Evolutionary conservation across 768 basidiomycete genomes (phyloP), one percentile per base, ranked within the genome.

Genomic region (Amanita inopinata): DNA sequence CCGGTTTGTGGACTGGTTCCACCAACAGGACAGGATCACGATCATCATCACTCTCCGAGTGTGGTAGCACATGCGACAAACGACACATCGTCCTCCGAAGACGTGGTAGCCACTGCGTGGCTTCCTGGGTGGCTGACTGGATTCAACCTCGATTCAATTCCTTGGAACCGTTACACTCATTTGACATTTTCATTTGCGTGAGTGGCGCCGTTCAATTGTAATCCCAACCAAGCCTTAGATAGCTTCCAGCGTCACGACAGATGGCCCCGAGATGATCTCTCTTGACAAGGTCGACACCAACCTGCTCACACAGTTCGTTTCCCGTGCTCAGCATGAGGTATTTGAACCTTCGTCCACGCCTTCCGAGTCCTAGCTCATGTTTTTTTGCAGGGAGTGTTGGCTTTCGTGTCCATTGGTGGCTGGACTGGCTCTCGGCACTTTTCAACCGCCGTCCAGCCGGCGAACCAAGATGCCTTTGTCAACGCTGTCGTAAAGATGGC

Each of bases 351-450:
- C 5, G 9, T n/a, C 31, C 12, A 19, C 0, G 20, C 22, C 22
- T 10, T 7, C 14, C 2, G 11, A 4, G n/a, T 4, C 5, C 12
- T 38, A 10, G 12, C 31, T 46, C 7, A 38, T 7, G 20, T 4
- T 4, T 11, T 10, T 17, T 30, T 19, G 1, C 40, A 84, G 81
- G 52, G 57, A 47, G 78, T 83, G 8, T 62, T 66, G 35, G 75
- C 83, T 0, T 55, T 70, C 8, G 46, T 83, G 20, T 73, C 77
- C 0, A 63, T 89, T 12, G 85, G 85, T 20, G 85, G 85, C 17
- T 87, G 81, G 80, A 66, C 61, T 3, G 85, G 84, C 3, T 69
- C 76, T 2, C 56, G 49, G 19, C 83, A 65, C 56, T 87, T 76
- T 56, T 86, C 83, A 1, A 62, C 73, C 4, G 63, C 68, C 11